Evolutionary conservation across 192 early-diverging fungal genomes (phyloP).

Genomic region (Coemansia sp.): DNA sequence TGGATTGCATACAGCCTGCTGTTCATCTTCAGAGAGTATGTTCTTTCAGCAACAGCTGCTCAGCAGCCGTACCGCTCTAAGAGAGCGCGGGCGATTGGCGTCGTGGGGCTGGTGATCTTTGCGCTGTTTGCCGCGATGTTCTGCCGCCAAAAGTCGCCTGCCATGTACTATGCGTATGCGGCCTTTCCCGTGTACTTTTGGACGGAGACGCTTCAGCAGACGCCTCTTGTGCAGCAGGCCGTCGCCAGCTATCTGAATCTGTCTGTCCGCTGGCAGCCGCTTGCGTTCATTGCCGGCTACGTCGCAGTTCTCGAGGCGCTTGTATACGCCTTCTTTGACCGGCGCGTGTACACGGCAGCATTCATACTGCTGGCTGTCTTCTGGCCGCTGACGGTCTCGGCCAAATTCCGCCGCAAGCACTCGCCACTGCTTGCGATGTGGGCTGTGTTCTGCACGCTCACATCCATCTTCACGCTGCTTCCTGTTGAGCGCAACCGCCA

Average conservation of each 20-base stretch:
- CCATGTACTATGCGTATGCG: slow-evolving; percentile 85
- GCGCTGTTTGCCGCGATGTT: slow-evolving; percentile 60
- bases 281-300: slow-evolving; percentile 57
- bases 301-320: slow-evolving; percentile 74
- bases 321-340: slow-evolving; percentile 86
- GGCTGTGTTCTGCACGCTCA: slow-evolving; percentile 65
- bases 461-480: slow-evolving; percentile 83
- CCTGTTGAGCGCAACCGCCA: slow-evolving; percentile 86
- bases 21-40: slow-evolving; percentile 74
- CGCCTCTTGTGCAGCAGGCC: slow-evolving; percentile 35
- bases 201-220: slow-evolving; percentile 59
- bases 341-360: slow-evolving; percentile 56
- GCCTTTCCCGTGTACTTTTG: slow-evolving; percentile 89
- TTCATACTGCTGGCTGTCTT: slow-evolving; percentile 69
- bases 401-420: slow-evolving; percentile 54
- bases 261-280: slow-evolving; percentile 37
- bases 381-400: slow-evolving; percentile 63
- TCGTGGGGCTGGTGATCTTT: slow-evolving; percentile 45
- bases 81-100: slow-evolving; percentile 34
- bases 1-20: slow-evolving; percentile 86
- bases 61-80: slow-evolving; percentile 8
- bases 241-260: slow-evolving; percentile 19
- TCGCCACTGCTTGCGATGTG: slow-evolving; percentile 60
- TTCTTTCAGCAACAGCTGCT: slow-evolving; percentile 18
- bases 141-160: slow-evolving; percentile 73